Conservation (phyloP, 2,329 filamentous ascomycete genomes). For the Fusarium praegraminearum region DNA sequence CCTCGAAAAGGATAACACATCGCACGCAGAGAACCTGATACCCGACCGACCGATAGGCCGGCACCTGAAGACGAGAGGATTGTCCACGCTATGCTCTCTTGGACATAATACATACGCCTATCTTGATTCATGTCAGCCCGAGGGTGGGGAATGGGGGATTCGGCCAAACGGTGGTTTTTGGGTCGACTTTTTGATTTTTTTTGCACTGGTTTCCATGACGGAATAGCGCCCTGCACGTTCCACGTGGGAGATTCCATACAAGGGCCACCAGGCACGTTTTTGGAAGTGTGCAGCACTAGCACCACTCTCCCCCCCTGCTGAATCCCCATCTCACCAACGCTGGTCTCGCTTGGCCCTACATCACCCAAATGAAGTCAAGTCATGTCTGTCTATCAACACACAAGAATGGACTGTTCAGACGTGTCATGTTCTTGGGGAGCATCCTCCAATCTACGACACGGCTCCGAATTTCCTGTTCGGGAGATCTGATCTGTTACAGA, state of each 20-base stretch:
- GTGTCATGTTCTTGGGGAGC: conserved; percentile 20
- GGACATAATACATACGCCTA: conserved; percentile 2
- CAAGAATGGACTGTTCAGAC: conserved; percentile 19
- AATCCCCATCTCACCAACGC: conserved; percentile 24
- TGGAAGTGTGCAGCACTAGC: conserved; percentile 47
- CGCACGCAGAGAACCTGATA: conserved; percentile 11
- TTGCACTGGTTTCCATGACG: conserved; percentile 38
- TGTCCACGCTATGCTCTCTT: conserved; percentile 1
- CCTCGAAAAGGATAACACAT: conserved; percentile 30
- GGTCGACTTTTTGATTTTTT: conserved; percentile 42
- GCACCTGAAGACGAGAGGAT: conserved; percentile 8
- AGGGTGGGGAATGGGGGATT: conserved; percentile 31
- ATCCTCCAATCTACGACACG: conserved; percentile 34
- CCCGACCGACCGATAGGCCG: conserved; percentile 1
- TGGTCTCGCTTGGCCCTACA: conserved; percentile 35
- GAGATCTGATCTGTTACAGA: conserved; percentile 26
- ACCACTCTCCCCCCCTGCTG: conserved; percentile 26
- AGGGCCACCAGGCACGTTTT: conserved; percentile 40
- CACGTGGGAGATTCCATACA: conserved; percentile 49
- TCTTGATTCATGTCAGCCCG: conserved; percentile 33
- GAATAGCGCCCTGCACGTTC: conserved; percentile 49
- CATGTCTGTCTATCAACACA: conserved; percentile 1
- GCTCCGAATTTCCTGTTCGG: conserved; percentile 25
- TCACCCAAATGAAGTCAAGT: conserved; percentile 15
- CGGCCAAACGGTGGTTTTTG: conserved; percentile 42